Evolutionary conservation across 768 basidiomycete genomes (phyloP), one percentile per base, ranked within the genome.

Genomic region (Leucosporidium scottii): DNA sequence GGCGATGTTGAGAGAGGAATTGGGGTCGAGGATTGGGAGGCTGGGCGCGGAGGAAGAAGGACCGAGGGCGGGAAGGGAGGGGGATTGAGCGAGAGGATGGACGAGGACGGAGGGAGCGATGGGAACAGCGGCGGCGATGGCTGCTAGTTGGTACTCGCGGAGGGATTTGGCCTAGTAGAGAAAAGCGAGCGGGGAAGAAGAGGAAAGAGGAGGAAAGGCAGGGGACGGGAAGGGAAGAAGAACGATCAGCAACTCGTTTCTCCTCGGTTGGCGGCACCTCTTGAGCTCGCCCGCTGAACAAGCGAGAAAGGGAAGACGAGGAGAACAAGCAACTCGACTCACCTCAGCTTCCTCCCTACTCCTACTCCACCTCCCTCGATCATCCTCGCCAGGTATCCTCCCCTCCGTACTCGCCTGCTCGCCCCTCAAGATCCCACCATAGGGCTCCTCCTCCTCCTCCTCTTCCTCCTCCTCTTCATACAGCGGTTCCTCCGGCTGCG

Each of bases 351-450:
- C 76, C n/a, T 81, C 73, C 61, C 87, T 82, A 74, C 87, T 89
- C 66, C 82, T 81, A 72, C 92, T 89, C 76, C 90, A 97, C 60
- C 83, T 82, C 58, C 81, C 76, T 74, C 87, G 86, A 77, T 94
- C 92, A 7, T 74, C 71, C 36, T 79, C 78, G 5, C 78, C 77
- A 31, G 93, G 87, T 0, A 77, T 77, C 12, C 92, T 91, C 75
- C 85, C 86, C 27, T 81, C 79, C 54, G 83, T 86, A 75, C 91
- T 90, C 47, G 90, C 84, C 63, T 94, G 88, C 23, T 81, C 81
- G 2, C 81, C 78, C 20, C 78, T 78, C 47, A 98, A 81, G 50
- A 94, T 82, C 27, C 92, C 93, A 57, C 96, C 93, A 75, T 93
- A 97, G 59, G 92, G 81, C n/a, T 77, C 73, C 30, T 87, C 86